Conservation (phyloP, 2,329 filamentous ascomycete species). For the Didymosphaeria variabile region DNA sequence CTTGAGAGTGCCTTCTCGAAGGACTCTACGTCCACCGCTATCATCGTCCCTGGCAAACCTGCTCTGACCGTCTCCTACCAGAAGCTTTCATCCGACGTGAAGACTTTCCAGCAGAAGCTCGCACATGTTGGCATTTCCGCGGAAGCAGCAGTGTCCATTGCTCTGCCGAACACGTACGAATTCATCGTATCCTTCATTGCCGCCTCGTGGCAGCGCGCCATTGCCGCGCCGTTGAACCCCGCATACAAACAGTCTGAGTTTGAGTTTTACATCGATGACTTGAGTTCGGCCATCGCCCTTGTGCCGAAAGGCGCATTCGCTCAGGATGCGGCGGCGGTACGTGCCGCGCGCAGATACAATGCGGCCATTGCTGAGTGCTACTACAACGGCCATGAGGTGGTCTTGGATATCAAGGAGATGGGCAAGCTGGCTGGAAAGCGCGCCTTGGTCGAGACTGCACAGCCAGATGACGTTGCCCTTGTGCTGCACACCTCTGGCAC, state of each 20-base stretch:
- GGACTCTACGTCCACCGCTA: conserved; percentile 64
- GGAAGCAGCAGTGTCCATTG: conserved; percentile 80
- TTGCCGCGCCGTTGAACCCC: conserved; percentile 87
- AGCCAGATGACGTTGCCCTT: conserved; percentile 81
- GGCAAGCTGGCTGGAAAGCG: conserved; percentile 69
- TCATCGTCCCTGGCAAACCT: conserved; percentile 76
- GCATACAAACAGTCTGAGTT: conserved; percentile 91
- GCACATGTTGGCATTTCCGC: conserved; percentile 76
- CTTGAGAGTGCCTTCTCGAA: conserved; percentile 66
- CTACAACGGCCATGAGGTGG: conserved; percentile 76
- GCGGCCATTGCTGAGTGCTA: conserved; percentile 89
- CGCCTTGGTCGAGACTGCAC: conserved; percentile 62
- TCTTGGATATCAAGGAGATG: conserved; percentile 78
- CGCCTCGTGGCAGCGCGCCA: conserved; percentile 82
- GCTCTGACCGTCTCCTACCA: conserved; percentile 75
- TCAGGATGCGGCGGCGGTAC: conserved; percentile 74
- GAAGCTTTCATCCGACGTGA: conserved; percentile 71
- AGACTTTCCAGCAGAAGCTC: conserved; percentile 78
- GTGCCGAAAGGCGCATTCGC: conserved; percentile 76
- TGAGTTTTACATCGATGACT: conserved; percentile 90
- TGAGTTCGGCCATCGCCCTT: conserved; percentile 80
- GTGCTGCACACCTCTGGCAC: conserved; percentile 87
- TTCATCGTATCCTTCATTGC: conserved; percentile 89
- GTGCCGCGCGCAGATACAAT: conserved; percentile 79
- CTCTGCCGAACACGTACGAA: conserved; percentile 84